A percentile compares a stretch with the other conserved stretches of the same genome.
Conservation (phyloP, 768 basidiomycete genomes). For the Lenzites betulinus region DNA sequence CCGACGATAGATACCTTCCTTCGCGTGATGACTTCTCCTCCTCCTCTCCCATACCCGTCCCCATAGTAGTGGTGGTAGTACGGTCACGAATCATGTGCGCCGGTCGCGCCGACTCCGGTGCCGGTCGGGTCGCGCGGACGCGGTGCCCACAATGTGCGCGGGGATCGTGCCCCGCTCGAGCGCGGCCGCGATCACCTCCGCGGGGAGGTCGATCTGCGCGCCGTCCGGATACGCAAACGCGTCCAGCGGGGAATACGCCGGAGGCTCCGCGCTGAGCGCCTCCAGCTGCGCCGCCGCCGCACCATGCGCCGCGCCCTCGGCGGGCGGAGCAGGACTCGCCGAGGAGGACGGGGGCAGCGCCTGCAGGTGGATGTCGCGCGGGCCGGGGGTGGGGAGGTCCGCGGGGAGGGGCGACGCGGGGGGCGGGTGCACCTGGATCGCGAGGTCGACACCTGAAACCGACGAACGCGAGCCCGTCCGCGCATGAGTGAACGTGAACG, state of each 20-base stretch:
- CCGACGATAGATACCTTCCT: background rate
- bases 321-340: conserved; percentile 10
- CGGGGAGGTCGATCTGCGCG: conserved; percentile 91
- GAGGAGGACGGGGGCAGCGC: conserved; percentile 51
- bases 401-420: conserved; percentile 79
- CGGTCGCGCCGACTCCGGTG: conserved; percentile 49
- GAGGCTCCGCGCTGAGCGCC: conserved; percentile 62
- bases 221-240: conserved; percentile 84
- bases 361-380: conserved; percentile 80
- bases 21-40: too few relatives aligned
- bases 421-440: conserved; percentile 72
- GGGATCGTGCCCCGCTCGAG: conserved; percentile 74
- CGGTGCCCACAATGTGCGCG: conserved; percentile 49
- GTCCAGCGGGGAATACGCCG: conserved; percentile 88
- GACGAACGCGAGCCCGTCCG: conserved; percentile 35
- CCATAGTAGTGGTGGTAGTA: too few relatives aligned
- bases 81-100: conserved; percentile 32
- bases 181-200: conserved; percentile 89
- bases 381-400: conserved; percentile 84
- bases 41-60: background rate
- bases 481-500: conserved; percentile 33
- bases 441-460: conserved; percentile 59
- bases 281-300: conserved; percentile 21
- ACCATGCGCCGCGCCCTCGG: conserved; percentile 15
- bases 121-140: conserved; percentile 35